phyloP scores from a whole-genome alignment of 1,139 yeast genomes.

The Candida glucosophila region DNA sequence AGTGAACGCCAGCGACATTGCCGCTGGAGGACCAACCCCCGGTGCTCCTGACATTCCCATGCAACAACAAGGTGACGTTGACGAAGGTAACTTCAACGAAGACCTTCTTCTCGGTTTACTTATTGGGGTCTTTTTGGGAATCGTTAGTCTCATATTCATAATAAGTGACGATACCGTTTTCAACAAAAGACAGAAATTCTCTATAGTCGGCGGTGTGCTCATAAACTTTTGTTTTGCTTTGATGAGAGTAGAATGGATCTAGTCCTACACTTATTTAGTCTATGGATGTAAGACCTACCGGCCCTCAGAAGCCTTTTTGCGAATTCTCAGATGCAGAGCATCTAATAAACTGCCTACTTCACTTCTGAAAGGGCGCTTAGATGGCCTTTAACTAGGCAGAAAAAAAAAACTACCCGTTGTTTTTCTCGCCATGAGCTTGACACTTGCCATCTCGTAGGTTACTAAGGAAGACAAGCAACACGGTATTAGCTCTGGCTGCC shows the following conservation, averaged over 20 bases:
- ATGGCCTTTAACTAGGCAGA: constrained; percentile 30
- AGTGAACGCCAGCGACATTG: constrained; percentile 23
- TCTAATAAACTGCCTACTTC: constrained; percentile 4
- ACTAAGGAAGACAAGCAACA: constrained; percentile 46
- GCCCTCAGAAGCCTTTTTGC: constrained; percentile 34
- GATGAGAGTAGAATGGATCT: constrained; percentile 41
- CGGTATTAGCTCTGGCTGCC: constrained; percentile 52
- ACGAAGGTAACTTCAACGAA: constrained; percentile 36
- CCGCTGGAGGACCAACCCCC: constrained; percentile 4
- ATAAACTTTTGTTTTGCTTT: constrained; percentile 52
- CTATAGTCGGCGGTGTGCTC: constrained; percentile 53
- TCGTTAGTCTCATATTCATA: constrained; percentile 47
- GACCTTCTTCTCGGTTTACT: constrained; percentile 57
- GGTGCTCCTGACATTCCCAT: constrained; percentile 4
- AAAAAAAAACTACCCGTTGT: constrained; percentile 15
- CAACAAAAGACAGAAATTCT: constrained; percentile 51
- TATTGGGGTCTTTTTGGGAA: constrained; percentile 59
- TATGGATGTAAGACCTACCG: constrained; percentile 40
- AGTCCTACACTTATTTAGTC: constrained; percentile 3
- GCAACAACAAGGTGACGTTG: constrained; percentile 20
- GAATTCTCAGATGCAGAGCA: constrained; percentile 8
- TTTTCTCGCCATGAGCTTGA: constrained; percentile 48
- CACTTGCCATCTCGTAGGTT: constrained; percentile 48
- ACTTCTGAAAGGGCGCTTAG: constrained; percentile 41
- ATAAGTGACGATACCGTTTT: constrained; percentile 49